phyloP scores from a whole-genome alignment of 352 stramenopile genomes.

The Globisporangium canariense region DNA sequence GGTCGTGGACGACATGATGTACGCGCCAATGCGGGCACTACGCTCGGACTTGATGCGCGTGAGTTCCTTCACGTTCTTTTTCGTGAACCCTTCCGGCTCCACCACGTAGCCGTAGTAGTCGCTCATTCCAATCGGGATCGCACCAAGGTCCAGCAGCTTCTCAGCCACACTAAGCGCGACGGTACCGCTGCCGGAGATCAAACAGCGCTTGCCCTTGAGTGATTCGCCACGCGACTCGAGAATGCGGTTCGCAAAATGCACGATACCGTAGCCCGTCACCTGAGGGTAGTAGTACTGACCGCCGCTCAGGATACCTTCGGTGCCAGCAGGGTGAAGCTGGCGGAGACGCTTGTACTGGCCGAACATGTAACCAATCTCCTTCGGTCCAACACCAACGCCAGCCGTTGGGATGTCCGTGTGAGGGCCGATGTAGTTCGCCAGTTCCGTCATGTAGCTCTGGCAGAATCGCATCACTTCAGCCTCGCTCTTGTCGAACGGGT shows the following conservation, averaged over 20 bases:
- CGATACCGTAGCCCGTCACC: slow-evolving; percentile 91
- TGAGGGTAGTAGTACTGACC: slow-evolving; percentile 89
- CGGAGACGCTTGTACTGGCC: slow-evolving; percentile 97
- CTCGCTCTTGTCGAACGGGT: slow-evolving; percentile 96
- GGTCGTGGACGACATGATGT: slow-evolving; percentile 88
- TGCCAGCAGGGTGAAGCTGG: slow-evolving; percentile 73
- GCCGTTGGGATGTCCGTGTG: slow-evolving; percentile 95
- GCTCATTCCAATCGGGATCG: slow-evolving; percentile 95
- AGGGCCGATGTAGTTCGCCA: slow-evolving; percentile 97
- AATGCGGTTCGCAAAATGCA: slow-evolving; percentile 94
- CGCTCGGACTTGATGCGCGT: slow-evolving; percentile 83
- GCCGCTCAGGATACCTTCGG: slow-evolving; percentile 88
- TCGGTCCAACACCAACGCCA: slow-evolving; percentile 91
- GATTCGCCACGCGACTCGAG: slow-evolving; percentile 91
- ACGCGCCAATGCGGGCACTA: slow-evolving; percentile 74
- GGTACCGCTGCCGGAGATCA: slow-evolving; percentile 95
- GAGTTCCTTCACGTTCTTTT: slow-evolving; percentile 66
- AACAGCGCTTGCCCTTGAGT: slow-evolving; percentile 94
- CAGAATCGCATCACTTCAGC: slow-evolving; percentile 98
- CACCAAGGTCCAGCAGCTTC: slow-evolving; percentile 95
- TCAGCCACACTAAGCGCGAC: slow-evolving; percentile 92
- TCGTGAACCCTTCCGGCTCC: slow-evolving; percentile 88
- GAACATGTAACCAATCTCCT: slow-evolving; percentile 97
- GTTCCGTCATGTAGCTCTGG: slow-evolving; percentile 97
- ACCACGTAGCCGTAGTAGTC: slow-evolving; percentile 95